phyloP scores from a whole-genome alignment of 176 grass and related monocot species.

The Eremochloa ophiuroides region DNA sequence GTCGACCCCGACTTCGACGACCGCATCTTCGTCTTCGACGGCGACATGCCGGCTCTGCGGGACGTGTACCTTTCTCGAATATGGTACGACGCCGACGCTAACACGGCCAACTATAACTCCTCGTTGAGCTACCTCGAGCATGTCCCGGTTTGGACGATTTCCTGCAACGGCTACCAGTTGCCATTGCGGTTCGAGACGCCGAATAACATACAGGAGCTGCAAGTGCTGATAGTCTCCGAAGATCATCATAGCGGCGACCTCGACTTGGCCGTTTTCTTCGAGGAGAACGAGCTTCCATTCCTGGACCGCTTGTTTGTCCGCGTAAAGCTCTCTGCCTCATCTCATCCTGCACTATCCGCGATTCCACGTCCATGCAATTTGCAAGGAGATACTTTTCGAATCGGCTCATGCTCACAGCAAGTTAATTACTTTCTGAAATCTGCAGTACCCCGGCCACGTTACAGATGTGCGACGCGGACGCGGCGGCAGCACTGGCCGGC shows the following conservation, averaged over 20 bases:
- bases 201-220: conserved; percentile 57
- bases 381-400: no score
- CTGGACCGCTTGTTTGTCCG: conserved; percentile 53
- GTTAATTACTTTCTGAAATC: neutral
- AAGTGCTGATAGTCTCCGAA: conserved; percentile 35
- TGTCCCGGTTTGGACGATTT: conserved; percentile 32
- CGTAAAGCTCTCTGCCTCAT: neutral
- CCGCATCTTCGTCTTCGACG: neutral
- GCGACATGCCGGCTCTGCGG: conserved; percentile 10
- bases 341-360: no score
- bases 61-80: conserved; percentile 32
- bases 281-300: neutral
- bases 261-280: conserved; percentile 19
- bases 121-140: conserved; percentile 13
- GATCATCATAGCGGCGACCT: neutral
- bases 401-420: no score
- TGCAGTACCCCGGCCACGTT: conserved; percentile 6
- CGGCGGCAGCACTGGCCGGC: neutral
- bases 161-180: neutral
- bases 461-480: neutral
- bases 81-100: neutral
- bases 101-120: no score
- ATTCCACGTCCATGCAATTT: no score
- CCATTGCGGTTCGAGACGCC: neutral
- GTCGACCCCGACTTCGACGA: no score